Base-by-base conservation (phyloP, 2,329 filamentous ascomycete species). In the Corniculantispora saksenae region DNA sequence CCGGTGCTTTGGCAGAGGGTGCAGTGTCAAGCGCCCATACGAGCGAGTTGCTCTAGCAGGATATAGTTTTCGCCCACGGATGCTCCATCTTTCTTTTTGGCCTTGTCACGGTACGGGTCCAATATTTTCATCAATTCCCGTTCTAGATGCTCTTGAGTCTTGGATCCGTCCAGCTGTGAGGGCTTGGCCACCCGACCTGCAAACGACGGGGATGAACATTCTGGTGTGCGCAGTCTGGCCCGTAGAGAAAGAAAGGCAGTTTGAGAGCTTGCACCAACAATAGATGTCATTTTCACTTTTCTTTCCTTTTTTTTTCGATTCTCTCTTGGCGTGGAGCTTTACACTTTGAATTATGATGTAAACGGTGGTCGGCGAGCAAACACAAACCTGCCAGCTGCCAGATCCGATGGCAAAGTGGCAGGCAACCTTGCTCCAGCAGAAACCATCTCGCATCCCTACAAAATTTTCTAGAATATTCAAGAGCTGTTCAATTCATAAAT, bases 71-170 rank as follows among this genome's bases (percentile, higher is more conserved):
- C 58, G 27, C 45, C 19, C 8, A 8, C 17, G 1, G 51, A 29
- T 0, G 62, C 62, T 0, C 74, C 68, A 10, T 70, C 21, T 5
- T 61, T 50, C 38, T 63, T 50, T 57, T 19, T 43, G 47, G 9
- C 19, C 5, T 19, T 51, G 12, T n/a, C 43, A 3, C 47, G 25
- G 35, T 55, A 23, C n/a, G 43, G 23, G 1, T 29, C 21, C 4
- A 64, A 29, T 2, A 64, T 25, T 32, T 45, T 58, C 12, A 29
- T 32, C 23, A 64, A 15, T 32, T 64, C 61, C 23, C 43, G 45
- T 10, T 47, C 25, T 12, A 64, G 19, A 25, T 45, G 32, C 10
- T 64, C 45, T 50, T 57, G 53, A 21, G 45, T n/a, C 48, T 53
- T 54, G 17, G 45, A 27, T 23, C 23, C 53, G 32, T 58, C 61